Evolutionary conservation across 768 basidiomycete species (phyloP).

Genomic region (Naematelia encephala): DNA sequence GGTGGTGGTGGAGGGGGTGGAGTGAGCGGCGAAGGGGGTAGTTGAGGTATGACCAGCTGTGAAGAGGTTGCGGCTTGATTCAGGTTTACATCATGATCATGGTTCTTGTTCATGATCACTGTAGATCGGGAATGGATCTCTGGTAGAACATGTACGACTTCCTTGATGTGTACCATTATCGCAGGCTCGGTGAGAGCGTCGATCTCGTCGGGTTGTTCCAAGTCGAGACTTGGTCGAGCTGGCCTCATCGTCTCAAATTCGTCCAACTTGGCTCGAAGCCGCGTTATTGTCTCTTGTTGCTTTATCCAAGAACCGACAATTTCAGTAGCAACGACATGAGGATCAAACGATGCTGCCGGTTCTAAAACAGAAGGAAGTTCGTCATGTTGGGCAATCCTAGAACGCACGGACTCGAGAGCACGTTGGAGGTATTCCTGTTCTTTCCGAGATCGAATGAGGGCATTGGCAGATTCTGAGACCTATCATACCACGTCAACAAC

Average conservation of each 20-base stretch:
- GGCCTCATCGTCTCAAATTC: too few species aligned
- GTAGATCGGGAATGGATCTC: too few species aligned
- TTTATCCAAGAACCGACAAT: conserved; percentile 66
- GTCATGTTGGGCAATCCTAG: conserved; percentile 50
- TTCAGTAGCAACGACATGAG: conserved; percentile 65
- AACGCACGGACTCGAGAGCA: conserved; percentile 82
- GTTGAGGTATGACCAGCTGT: too few species aligned
- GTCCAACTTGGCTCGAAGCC: conserved; percentile 50
- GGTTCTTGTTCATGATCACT: too few species aligned
- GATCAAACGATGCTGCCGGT: conserved; percentile 54
- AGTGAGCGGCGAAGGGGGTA: conserved; percentile 56
- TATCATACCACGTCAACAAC: not conserved
- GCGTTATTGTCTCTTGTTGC: conserved; percentile 65
- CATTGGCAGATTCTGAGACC: not conserved
- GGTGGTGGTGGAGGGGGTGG: conserved; percentile 10
- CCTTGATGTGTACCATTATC: too few species aligned
- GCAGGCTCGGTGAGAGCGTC: too few species aligned
- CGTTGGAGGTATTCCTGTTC: conserved; percentile 73
- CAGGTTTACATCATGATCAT: too few species aligned
- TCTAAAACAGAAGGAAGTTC: too few species aligned
- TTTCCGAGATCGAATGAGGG: conserved; percentile 51
- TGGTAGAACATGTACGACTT: too few species aligned
- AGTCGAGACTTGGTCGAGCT: too few species aligned
- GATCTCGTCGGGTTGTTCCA: too few species aligned
- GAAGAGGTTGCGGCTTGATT: too few species aligned